These are phyloP conservation scores for Fulvia fulva DNA, from an alignment of 2,329 filamentous ascomycete genomes.

Conservation along the genomic window DNA sequence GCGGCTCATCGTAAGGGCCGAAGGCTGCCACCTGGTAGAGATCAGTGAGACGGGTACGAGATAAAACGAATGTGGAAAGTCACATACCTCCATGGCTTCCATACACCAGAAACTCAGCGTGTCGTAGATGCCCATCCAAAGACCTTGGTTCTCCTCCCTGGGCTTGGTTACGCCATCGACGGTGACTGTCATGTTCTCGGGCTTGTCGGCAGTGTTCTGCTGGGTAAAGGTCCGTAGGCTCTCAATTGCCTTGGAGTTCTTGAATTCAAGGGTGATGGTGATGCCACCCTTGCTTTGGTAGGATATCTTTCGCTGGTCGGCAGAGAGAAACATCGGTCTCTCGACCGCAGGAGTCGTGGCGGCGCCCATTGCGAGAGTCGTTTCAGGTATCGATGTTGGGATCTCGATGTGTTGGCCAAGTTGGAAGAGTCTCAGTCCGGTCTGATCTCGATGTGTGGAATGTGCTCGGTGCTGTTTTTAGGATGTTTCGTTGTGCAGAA, in stretches of 20 bases:
- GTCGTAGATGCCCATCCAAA: slow-evolving; percentile 20
- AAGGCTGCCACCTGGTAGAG: slow-evolving; percentile 22
- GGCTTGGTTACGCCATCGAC: slow-evolving; percentile 2
- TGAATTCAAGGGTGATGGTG: slow-evolving; percentile 21
- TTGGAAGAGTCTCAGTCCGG: not conserved
- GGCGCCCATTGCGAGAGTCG: slow-evolving; percentile 11
- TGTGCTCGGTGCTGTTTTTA: not conserved
- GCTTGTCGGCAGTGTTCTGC: slow-evolving; percentile 5
- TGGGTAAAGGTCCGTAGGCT: slow-evolving; percentile 12
- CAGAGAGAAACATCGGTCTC: slow-evolving; percentile 17
- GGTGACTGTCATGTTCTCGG: not conserved
- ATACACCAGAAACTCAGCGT: slow-evolving; percentile 20
- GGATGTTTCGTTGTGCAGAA: not conserved
- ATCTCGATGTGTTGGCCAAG: not conserved
- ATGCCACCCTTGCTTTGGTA: slow-evolving; percentile 20
- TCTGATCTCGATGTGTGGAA: not conserved
- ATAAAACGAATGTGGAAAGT: too few species aligned
- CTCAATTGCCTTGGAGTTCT: slow-evolving; percentile 19
- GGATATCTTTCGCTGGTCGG: slow-evolving; percentile 19
- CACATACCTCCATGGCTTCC: slow-evolving; percentile 23
- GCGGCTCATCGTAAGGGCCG: slow-evolving; percentile 22
- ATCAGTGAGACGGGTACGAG: too few species aligned
- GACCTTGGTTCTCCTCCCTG: slow-evolving; percentile 7
- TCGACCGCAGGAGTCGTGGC: slow-evolving; percentile 7
- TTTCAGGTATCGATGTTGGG: not conserved